Percentiles rank a stretch among this genome's conserved stretches.
Conservation (phyloP, 495 filamentous ascomycete genomes). For the Pyronema domesticum region DNA sequence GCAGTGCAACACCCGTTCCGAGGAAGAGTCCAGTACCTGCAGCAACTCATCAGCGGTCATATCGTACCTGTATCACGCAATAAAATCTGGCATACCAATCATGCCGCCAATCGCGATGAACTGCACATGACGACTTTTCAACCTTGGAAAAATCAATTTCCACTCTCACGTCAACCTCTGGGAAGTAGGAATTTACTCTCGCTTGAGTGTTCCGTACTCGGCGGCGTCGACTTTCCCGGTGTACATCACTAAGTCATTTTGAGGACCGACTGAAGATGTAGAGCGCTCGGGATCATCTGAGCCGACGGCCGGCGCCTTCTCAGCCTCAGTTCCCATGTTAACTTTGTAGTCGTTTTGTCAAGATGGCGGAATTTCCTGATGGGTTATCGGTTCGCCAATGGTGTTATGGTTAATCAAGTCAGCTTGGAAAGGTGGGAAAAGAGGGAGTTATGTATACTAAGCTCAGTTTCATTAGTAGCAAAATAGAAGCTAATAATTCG, state of each 20-base stretch:
- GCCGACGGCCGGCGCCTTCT: neutral
- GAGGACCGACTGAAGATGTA: neutral
- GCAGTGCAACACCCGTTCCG: slow-evolving; percentile 31
- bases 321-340: neutral
- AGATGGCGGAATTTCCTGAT: neutral
- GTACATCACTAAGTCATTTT: neutral
- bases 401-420: neutral
- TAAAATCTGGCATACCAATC: slow-evolving; percentile 24
- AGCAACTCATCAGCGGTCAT: neutral
- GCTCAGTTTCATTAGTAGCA: neutral
- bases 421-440: neutral
- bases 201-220: slow-evolving; percentile 2
- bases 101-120: slow-evolving; percentile 52
- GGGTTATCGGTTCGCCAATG: neutral
- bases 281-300: neutral
- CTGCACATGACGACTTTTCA: slow-evolving; percentile 24
- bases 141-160: neutral
- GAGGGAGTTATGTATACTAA: neutral
- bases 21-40: slow-evolving; percentile 40
- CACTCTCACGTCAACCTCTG: neutral
- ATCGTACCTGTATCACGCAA: neutral
- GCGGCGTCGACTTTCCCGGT: neutral
- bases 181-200: neutral
- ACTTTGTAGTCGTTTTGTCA: neutral
- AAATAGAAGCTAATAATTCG: neutral